Evolutionary conservation across 2,329 filamentous ascomycete species (phyloP), one percentile per base, ranked within the genome.

Genomic region (Monilinia laxa): DNA sequence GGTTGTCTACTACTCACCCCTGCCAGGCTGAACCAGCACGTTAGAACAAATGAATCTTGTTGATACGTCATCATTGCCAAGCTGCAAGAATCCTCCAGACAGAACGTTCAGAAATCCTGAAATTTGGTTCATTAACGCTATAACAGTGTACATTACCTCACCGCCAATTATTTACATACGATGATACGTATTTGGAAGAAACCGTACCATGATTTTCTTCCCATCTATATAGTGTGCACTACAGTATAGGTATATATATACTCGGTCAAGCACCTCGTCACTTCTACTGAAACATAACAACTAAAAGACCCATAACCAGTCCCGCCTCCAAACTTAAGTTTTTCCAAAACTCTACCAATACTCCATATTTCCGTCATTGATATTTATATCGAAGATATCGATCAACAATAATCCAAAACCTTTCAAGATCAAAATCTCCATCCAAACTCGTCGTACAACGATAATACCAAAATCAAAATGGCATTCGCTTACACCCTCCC

Each of bases 401-500:
- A 60, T 51, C 31, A 40, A 51, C n/a, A 38, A 51, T 23, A 51
- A 11, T n/a, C 56, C 23, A 14, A 60, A 20, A 51, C 20, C 31
- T 60, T 42, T 58, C 18, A 20, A 58, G 38, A 47, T 58, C 18
- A 28, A 47, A 47, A 47, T 20, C 20, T 16, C 45, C 4, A 28
- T 28, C 56, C 9, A 51, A 23, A 51, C 4, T 7, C 4, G 31
- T 42, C 20, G 18, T 16, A 65, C 64, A 60, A 63, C 76, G 31
- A 35, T 35, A 35, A 35, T 35, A 31, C n/a, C 35, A 14, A 31
- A 23, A 23, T 20, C 49, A 77, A 70, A 60, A 85, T 87, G 85
- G 79, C 79, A 40, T 77, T 84, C 74, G 64, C 68, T 59, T 66
- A 68, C 35, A 80, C 80, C 68, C 80, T 86, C 71, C 85, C 88